Evolutionary conservation across 2,329 filamentous ascomycete species (phyloP).

Genomic region (Akanthomyces uredinophilus): DNA sequence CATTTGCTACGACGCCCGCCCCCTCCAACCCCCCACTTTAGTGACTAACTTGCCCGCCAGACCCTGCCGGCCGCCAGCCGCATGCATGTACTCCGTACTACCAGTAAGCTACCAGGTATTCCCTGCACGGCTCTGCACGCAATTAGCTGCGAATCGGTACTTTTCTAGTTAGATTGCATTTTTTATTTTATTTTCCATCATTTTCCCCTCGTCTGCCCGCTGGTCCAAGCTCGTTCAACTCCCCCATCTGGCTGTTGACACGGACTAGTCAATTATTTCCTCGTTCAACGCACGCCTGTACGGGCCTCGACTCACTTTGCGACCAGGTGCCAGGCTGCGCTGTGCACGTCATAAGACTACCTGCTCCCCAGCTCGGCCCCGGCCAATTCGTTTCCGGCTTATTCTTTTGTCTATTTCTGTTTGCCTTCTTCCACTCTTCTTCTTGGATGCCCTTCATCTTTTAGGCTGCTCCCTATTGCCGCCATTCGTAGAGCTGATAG

Average conservation of each 20-base stretch:
- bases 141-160: background rate
- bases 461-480: background rate
- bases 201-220: background rate
- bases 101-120: background rate
- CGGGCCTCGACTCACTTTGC: background rate
- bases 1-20: background rate
- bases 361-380: slow-evolving; percentile 3
- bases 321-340: slow-evolving; percentile 9
- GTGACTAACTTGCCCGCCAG: slow-evolving; percentile 13
- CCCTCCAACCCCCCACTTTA: background rate
- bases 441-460: background rate
- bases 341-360: slow-evolving; percentile 13
- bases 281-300: background rate
- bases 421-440: background rate
- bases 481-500: background rate
- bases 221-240: background rate
- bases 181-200: background rate
- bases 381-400: background rate
- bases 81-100: background rate
- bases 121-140: slow-evolving; percentile 4
- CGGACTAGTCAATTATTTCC: background rate
- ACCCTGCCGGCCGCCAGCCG: slow-evolving; percentile 13
- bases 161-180: no score
- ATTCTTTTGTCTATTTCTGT: background rate
- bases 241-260: background rate